These are phyloP conservation scores for Heliamphora exappendiculata DNA, from an alignment of 148 eudicot genomes.

Conservation along the genomic window DNA sequence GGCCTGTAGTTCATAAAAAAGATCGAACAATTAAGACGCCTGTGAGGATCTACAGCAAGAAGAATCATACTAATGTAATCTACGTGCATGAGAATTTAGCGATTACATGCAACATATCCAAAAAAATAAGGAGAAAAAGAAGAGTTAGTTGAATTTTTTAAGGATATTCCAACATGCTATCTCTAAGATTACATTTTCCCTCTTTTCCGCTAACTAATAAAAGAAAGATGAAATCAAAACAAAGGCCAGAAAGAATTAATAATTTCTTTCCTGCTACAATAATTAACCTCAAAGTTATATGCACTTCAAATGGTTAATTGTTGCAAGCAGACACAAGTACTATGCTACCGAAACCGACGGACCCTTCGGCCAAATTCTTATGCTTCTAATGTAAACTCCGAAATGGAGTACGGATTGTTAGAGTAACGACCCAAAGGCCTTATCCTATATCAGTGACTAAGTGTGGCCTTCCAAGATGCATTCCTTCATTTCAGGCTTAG, in stretches of 20 bases:
- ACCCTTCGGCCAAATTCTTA: no score
- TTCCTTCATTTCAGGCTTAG: no score
- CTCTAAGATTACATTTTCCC: not conserved
- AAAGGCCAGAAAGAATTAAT: no score
- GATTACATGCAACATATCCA: not conserved
- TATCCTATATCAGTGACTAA: no score
- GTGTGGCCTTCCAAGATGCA: no score
- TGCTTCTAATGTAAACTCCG: no score
- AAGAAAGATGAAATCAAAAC: not conserved
- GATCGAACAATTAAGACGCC: not conserved
- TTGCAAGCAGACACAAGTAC: no score
- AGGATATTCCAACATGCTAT: not conserved
- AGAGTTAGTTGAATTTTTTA: not conserved
- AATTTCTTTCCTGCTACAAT: not conserved
- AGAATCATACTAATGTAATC: not conserved
- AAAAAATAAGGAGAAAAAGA: not conserved
- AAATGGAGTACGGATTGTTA: no score
- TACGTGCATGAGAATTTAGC: not conserved
- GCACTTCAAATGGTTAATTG: not conserved
- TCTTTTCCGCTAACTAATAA: no score
- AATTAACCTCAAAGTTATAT: not conserved
- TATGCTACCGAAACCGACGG: no score
- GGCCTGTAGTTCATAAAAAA: conserved; percentile 46
- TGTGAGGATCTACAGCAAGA: not conserved
- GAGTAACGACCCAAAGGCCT: no score